These are phyloP conservation scores for Prorocentrum cordatum DNA, from an alignment of 169 alveolate species.

Conservation along the genomic window DNA sequence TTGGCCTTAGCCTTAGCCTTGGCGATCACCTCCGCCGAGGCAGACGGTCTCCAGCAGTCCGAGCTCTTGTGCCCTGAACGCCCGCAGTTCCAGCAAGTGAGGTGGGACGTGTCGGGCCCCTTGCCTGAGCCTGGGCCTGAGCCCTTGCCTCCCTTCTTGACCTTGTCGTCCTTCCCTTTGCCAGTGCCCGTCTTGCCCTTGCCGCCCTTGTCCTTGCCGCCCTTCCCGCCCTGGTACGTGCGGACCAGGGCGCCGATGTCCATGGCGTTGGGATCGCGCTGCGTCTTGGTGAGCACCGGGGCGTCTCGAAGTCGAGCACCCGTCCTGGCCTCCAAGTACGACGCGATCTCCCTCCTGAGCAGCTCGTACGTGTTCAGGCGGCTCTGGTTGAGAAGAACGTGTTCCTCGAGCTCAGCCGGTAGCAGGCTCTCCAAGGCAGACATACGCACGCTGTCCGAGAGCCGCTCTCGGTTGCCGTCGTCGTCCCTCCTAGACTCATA, in stretches of 20 bases:
- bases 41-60: too few species aligned
- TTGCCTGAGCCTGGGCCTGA: neutral
- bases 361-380: neutral
- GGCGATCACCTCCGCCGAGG: too few species aligned
- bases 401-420: neutral
- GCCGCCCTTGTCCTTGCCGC: neutral
- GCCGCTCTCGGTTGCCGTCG: neutral
- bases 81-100: too few species aligned
- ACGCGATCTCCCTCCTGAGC: neutral
- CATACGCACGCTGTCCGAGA: neutral
- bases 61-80: too few species aligned
- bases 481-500: neutral
- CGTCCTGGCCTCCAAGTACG: neutral
- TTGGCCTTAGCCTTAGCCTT: too few species aligned
- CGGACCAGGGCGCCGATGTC: neutral
- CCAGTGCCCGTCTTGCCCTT: neutral
- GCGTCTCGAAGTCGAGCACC: too few species aligned
- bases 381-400: neutral
- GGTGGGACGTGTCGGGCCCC: too few species aligned
- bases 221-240: neutral
- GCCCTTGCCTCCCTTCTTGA: neutral
- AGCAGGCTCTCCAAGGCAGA: neutral
- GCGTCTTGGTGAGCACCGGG: too few species aligned
- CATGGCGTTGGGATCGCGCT: too few species aligned
- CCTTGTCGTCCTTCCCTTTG: neutral